Evolutionary conservation across 2,329 filamentous ascomycete species (phyloP).

Genomic region (Helicocarpus griseus): DNA sequence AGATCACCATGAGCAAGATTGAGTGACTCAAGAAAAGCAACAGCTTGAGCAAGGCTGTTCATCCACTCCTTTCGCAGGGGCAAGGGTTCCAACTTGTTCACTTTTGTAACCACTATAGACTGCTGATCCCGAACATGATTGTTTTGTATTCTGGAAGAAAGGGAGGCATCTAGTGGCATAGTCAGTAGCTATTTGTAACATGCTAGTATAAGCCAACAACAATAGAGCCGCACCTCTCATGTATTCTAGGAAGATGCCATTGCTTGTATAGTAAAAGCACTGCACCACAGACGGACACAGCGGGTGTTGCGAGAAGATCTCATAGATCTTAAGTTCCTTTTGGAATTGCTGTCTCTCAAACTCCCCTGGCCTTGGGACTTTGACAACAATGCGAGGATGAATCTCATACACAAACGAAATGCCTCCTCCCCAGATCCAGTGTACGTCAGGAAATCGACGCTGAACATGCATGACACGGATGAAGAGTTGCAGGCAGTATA

Average conservation of each 20-base stretch:
- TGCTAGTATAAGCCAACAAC: constrained; percentile 2
- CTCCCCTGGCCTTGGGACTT: constrained; percentile 17
- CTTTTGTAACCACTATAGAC: constrained; percentile 16
- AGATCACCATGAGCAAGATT: constrained; percentile 24
- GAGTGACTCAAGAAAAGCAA: constrained; percentile 25
- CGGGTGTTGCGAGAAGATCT: constrained; percentile 14
- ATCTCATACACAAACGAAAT: constrained; percentile 22
- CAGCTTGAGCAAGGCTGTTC: constrained; percentile 22
- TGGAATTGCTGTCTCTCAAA: constrained; percentile 19
- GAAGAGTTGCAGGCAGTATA: too few relatives aligned
- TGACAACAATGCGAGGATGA: constrained; percentile 21
- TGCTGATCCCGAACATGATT: constrained; percentile 17
- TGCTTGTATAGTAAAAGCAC: constrained; percentile 15
- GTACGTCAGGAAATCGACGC: constrained; percentile 14
- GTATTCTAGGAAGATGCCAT: constrained; percentile 22
- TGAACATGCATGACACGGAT: constrained; percentile 15
- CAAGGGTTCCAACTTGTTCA: constrained; percentile 20
- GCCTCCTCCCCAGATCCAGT: constrained; percentile 18
- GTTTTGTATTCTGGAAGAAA: constrained; percentile 18
- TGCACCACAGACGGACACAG: constrained; percentile 18
- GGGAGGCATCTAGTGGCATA: constrained; percentile 14
- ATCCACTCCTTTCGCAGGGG: constrained; percentile 22
- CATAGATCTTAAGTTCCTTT: constrained; percentile 19
- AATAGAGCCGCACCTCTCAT: constrained; percentile 17
- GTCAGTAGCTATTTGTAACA: too few relatives aligned